A percentile compares a stretch with the other conserved stretches of the same genome.
Evolutionary conservation across 2,329 filamentous ascomycete species (phyloP).

Genomic region (Mollisiaceae sp.): DNA sequence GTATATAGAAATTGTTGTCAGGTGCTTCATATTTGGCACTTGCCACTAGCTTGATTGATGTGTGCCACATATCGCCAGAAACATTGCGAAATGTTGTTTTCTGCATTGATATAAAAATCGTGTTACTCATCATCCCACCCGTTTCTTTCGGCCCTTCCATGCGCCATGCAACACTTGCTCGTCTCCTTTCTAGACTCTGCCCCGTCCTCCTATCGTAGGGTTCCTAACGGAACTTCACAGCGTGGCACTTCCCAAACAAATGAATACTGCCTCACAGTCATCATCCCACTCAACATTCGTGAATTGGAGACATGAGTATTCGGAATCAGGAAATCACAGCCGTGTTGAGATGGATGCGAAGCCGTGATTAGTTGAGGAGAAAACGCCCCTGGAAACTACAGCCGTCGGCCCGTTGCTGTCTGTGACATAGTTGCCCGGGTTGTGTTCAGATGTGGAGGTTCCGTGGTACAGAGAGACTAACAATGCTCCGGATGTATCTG

Average conservation of each 20-base stretch:
- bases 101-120: not conserved
- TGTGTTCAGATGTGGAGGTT: not conserved
- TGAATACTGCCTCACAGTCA: not conserved
- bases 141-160: not conserved
- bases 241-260: not conserved
- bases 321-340: not conserved
- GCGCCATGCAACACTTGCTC: not conserved
- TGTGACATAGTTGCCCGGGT: not conserved
- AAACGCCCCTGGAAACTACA: constrained; percentile 1
- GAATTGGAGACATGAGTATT: not conserved
- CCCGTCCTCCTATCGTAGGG: not conserved
- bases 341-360: not conserved
- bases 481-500: not conserved
- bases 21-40: not conserved
- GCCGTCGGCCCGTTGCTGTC: not conserved
- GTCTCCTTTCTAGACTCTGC: not conserved
- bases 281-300: not conserved
- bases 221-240: not conserved
- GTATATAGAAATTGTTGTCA: not conserved
- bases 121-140: not conserved
- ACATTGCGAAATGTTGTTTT: not conserved
- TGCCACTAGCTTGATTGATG: not conserved
- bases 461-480: not conserved
- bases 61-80: not conserved
- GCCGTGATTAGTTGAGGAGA: not conserved